Base-by-base conservation (phyloP, 75 land plant genomes). In the Picea sitchensis region DNA sequence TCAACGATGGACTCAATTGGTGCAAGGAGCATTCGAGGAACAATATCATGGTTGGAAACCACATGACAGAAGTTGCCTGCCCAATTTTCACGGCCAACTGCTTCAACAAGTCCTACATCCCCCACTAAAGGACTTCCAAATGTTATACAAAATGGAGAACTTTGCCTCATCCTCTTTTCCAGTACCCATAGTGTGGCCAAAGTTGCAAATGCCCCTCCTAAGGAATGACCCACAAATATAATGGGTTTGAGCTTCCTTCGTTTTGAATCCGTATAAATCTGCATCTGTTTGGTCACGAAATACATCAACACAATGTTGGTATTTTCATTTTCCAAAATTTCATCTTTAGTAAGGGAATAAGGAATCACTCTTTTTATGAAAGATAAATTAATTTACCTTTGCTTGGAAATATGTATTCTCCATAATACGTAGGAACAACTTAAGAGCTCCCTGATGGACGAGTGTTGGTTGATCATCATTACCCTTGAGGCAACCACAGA, bases 51-150 rank as follows among this genome's bases (percentile, higher is more conserved):
- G 58, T 72, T 77, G 65, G 65, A 82, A 60, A 90, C 89, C 61
- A 90, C 83, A 38, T 92, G 84, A 0, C 81, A 59, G 80, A 92
- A 90, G 60, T 26, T 59, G 31, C 61, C 12, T 8, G 86, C 67
- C 94, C 94, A 90, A 47, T 76, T 81, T 60, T 92, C 90, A 13
- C 92, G 80, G 17, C 77, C 58, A 54, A 88, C 74, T 1, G 90
- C 88, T 74, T 90, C 90, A 32, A 61, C 61, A 30, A 90, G 75
- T 14, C 83, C 75, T 31, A 34, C 32, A 64, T 90, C 84, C 32
- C 92, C 92, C 2, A 92, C 75, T 8, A 92, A 87, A 15, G 92
- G 92, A 14, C 84, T 81, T 13, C 94, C 94, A 77, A 92, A 92
- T 0, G 94, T 90, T 3, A 92, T 36, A 51, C 94, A 92, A 12